phyloP scores from a whole-genome alignment of 371 early-diverging fungal species.

The Astathelohania contejeani region DNA sequence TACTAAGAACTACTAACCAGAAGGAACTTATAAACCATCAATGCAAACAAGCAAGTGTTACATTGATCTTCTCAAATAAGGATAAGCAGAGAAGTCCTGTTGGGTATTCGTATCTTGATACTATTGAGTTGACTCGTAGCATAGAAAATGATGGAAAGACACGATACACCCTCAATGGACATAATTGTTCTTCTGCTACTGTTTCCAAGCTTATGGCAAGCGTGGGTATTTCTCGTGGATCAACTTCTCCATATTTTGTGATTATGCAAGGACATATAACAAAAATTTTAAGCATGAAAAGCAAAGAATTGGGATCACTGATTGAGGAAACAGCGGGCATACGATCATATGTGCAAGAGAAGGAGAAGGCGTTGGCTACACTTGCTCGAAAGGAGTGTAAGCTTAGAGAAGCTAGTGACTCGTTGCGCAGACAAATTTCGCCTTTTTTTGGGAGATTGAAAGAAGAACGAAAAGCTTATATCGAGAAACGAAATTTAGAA shows the following conservation, averaged over 20 bases:
- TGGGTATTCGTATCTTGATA: conserved; percentile 67
- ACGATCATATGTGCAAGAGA: conserved; percentile 83
- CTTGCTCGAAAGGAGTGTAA: conserved; percentile 84
- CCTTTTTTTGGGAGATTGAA: conserved; percentile 76
- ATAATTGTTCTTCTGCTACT: conserved; percentile 8
- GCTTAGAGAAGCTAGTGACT: conserved; percentile 69
- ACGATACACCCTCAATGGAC: conserved; percentile 27
- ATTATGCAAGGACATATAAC: conserved; percentile 92
- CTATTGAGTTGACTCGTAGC: conserved; percentile 68
- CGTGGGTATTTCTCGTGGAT: conserved; percentile 23
- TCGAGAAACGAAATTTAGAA: conserved; percentile 66
- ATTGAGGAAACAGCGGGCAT: conserved; percentile 96
- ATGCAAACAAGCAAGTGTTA: conserved; percentile 62
- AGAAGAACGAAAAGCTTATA: conserved; percentile 65
- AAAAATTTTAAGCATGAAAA: conserved; percentile 94
- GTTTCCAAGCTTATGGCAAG: conserved; percentile 18
- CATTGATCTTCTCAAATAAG: conserved; percentile 77
- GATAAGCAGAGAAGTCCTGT: conserved; percentile 67
- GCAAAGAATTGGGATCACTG: conserved; percentile 76
- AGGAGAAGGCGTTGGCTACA: conserved; percentile 73
- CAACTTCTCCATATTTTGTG: conserved; percentile 30
- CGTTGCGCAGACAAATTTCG: conserved; percentile 68
- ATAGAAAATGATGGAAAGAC: conserved; percentile 26
- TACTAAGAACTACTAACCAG: conserved; percentile 15
- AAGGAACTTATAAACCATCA: conserved; percentile 42